Base-by-base conservation (phyloP, 83 land plant genomes). In the Diphasiastrum complanatum region DNA sequence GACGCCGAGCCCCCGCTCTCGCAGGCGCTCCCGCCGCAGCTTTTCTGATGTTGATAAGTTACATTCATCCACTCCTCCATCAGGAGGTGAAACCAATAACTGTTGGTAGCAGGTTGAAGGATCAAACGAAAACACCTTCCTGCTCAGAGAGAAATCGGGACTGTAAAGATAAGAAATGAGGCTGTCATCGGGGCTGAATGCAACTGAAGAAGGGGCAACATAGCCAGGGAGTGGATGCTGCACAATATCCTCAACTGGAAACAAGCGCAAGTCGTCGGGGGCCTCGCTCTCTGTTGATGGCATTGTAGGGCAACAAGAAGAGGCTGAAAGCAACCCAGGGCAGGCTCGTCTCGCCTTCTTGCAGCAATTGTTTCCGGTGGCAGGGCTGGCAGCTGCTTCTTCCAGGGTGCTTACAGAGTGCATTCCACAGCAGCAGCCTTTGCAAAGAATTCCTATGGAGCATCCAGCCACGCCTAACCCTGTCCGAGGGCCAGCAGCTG, bases 1-100 rank as follows among this genome's bases (percentile, higher is more conserved):
- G 22, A 92, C 89, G 0, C 98, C 95, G 31, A 88, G 54, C 30
- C 98, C 98, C 28, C 95, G 76, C 77, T 92, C 98, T 66, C 98
- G 76, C 36, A 73, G 63, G 27, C 98, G 59, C 71, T 92, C 98
- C 69, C 98, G 75, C 59, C 95, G 71, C 66, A 92, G 75, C 81
- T 81, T 83, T 77, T 92, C 98, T 25, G 80, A 86, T 12, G 84
- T 65, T 10, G 98, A 92, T 8, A 92, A 61, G 63, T 83, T 88
- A 41, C 77, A 72, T 73, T 92, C 98, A 51, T 88, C 91, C 33
- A 92, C 88, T 29, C 98, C 95, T 2, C 72, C 78, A 25, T 87
- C 95, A 1, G 96, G 90, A 1, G 98, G 95, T 34, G 79, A 66
- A 24, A 92, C 87, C 18, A 87, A 38, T 69, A 92, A 50, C 33